Conservation (phyloP, 2,329 filamentous ascomycete species). For the Gyromitra esculenta region DNA sequence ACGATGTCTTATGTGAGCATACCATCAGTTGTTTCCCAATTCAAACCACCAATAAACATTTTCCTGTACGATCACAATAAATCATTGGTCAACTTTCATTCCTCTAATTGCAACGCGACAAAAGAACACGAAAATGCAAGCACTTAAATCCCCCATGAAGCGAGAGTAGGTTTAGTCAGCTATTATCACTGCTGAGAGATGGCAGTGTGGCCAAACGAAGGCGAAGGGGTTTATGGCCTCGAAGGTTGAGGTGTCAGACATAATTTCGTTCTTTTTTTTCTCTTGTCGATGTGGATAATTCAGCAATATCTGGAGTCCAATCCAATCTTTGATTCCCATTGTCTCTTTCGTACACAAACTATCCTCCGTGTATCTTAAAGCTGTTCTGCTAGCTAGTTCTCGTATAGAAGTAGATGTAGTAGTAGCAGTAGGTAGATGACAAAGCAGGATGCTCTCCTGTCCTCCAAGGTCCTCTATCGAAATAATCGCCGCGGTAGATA, state of each 20-base stretch:
- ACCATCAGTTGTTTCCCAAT: slow-evolving; percentile 99
- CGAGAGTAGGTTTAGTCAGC: slow-evolving; percentile 51
- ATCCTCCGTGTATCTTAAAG: slow-evolving; percentile 54
- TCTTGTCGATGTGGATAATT: slow-evolving; percentile 50
- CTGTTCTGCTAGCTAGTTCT: slow-evolving; percentile 56
- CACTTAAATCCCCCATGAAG: slow-evolving; percentile 50
- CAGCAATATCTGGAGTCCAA: slow-evolving; percentile 51
- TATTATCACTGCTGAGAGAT: slow-evolving; percentile 41
- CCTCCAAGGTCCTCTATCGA: slow-evolving; percentile 54
- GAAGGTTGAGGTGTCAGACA: slow-evolving; percentile 42
- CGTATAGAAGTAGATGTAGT: slow-evolving; percentile 54
- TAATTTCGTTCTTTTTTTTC: slow-evolving; percentile 28
- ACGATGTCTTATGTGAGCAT: slow-evolving; percentile 63
- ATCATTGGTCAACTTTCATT: slow-evolving; percentile 51
- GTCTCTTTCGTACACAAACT: slow-evolving; percentile 55
- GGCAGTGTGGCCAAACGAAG: slow-evolving; percentile 38
- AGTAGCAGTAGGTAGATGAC: slow-evolving; percentile 54
- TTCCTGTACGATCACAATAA: slow-evolving; percentile 71
- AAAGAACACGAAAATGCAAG: slow-evolving; percentile 47
- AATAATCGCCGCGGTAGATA: slow-evolving; percentile 52
- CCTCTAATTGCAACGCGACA: slow-evolving; percentile 46
- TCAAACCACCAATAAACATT: slow-evolving; percentile 99
- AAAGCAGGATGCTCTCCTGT: slow-evolving; percentile 54
- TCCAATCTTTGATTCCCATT: slow-evolving; percentile 56
- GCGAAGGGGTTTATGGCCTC: slow-evolving; percentile 33